Evolutionary conservation across 768 basidiomycete genomes (phyloP), one percentile per base, ranked within the genome.

Genomic region (Trametes cingulata): DNA sequence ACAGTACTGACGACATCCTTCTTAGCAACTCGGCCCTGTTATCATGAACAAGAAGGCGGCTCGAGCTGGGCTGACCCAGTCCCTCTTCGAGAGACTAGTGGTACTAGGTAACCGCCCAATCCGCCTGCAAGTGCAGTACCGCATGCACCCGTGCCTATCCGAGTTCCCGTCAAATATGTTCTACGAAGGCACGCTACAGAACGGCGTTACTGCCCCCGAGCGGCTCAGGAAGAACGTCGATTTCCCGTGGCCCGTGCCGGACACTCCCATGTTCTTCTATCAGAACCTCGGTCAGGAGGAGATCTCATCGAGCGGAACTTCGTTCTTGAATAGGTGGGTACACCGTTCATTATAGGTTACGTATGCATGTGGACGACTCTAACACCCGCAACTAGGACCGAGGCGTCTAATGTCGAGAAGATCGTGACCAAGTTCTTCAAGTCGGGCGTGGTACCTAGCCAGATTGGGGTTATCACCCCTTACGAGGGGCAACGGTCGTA

Each of bases 11-110:
- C 60, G 46, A 19, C 9, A 45, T 27, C 60, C 56, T 33, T 52
- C 35, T 72, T 49, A 91, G 79, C 97, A 98, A 82, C 87, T 98
- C 50, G 97, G 97, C 0, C 97, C 97, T 7, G 97, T 98, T 68
- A 98, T 99, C 73, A 98, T 99, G 97, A 99, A 98, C 84, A 99
- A 99, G 85, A 98, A 99, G 71, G 97, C 97, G 0, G 96, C 97
- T 2, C 91, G 95, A n/a, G 97, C 97, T 5, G 97, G 97, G 19
- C 83, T 99, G 39, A 98, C 95, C 0, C 97, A 98, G 70, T 99
- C 97, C 0, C 86, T 99, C 19, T 99, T 99, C 67, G 97, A 99
- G 72, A 90, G 97, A 45, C 88, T 99, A 47, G 95, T 99, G 63
- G 82, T 98, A 45, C 88, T 98, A 58, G 88, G 89, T 33, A 99